Evolutionary conservation across 2,329 filamentous ascomycete genomes (phyloP), one percentile per base, ranked within the genome.

Genomic region (Phialemonium atrogriseum): DNA sequence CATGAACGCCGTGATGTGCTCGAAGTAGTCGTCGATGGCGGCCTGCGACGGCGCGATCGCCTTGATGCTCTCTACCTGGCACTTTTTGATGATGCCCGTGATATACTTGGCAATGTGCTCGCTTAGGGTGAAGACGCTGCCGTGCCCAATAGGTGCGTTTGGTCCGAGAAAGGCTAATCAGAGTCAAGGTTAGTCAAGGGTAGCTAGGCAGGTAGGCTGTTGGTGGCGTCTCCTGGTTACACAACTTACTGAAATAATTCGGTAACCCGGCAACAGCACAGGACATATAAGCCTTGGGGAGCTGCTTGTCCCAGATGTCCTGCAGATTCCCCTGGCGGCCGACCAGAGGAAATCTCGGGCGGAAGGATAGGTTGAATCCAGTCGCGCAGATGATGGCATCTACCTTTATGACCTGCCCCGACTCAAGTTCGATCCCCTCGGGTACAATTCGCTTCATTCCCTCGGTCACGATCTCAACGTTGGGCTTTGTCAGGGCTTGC

Each of bases 371-470:
- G 41, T 74, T 62, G 43, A 73, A 75, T 2, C 70, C 70, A 0
- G 70, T 74, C n/a, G 70, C 71, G 37, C 69, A 73, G 28, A 77
- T 58, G 14, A 78, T 64, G 10, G 61, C 60, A 43, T 78, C 74
- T 10, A 72, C 61, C 20, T 66, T 56, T 31, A 70, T 47, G n/a
- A 66, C 49, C 21, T 60, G 46, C n/a, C 66, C 70, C 4, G 60
- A 61, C 2, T 54, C 55, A 19, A 73, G 53, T 46, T 65, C 50
- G 29, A 74, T 50, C 10, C 71, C 64, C n/a, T 60, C 56, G 9
- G 59, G 49, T 2, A 70, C 62, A 24, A 75, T 56, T 6, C 50
- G 45, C 19, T 54, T 54, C 23, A 76, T 69, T 2, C 50, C 49
- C 4, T 60, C 56, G 5, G 62, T 62, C 14, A 69, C 54, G 1